These are phyloP conservation scores for Condylostoma magnum DNA, from an alignment of 169 alveolate species.

Conservation along the genomic window DNA sequence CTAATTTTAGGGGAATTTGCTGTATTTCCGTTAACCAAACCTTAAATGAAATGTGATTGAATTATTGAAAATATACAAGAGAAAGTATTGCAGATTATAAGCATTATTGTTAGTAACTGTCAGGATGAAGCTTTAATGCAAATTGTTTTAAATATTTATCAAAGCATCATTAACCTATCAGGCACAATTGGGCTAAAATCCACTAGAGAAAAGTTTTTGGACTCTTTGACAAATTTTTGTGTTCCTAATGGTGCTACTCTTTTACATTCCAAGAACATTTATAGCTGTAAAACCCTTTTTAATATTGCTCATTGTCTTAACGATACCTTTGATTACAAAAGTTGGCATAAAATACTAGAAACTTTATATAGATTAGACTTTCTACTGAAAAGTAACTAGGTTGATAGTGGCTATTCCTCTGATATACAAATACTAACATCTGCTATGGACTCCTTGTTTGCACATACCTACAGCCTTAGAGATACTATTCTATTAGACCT, in stretches of 20 bases:
- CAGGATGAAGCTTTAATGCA: constrained; percentile 12
- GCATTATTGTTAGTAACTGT: constrained; percentile 5
- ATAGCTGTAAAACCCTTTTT: constrained; percentile 41
- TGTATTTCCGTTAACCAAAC: not conserved
- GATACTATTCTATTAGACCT: constrained; percentile 32
- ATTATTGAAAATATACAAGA: not conserved
- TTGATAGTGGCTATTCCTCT: constrained; percentile 1
- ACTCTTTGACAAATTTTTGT: not conserved
- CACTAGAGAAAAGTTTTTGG: constrained; percentile 4
- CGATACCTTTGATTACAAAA: constrained; percentile 34
- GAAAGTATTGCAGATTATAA: not conserved
- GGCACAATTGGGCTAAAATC: not conserved
- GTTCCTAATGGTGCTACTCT: not conserved
- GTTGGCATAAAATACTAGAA: constrained; percentile 44
- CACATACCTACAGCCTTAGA: constrained; percentile 30
- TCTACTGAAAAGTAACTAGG: constrained; percentile 6
- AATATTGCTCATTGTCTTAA: constrained; percentile 52
- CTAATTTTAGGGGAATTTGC: constrained; percentile 1
- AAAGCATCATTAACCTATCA: constrained; percentile 1
- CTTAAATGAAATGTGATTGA: not conserved
- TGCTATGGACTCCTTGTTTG: constrained; percentile 43
- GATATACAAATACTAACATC: constrained; percentile 40
- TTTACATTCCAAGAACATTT: constrained; percentile 30
- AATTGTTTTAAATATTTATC: constrained; percentile 2
- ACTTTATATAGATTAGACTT: constrained; percentile 36